phyloP scores from a whole-genome alignment of 176 grass and related monocot species.

The Phoenix dactylifera region DNA sequence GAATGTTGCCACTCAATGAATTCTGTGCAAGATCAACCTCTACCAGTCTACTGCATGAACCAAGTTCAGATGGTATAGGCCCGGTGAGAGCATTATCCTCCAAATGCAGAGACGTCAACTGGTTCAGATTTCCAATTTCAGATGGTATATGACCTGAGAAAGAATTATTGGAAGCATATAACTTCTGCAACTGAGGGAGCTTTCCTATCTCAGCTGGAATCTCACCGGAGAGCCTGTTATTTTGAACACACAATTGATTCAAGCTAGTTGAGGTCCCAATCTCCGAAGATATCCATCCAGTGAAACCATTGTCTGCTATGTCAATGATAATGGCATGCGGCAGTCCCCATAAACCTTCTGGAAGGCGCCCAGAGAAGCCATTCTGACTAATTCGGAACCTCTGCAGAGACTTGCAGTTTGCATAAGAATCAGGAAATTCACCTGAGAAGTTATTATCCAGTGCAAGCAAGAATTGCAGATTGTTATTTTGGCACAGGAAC shows the following conservation, averaged over 20 bases:
- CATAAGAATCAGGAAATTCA: slow-evolving; percentile 47
- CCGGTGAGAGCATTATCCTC: slow-evolving; percentile 45
- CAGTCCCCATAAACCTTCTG: slow-evolving; percentile 48
- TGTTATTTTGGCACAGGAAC: slow-evolving; percentile 42
- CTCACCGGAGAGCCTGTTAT: slow-evolving; percentile 40
- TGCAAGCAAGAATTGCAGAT: slow-evolving; percentile 44
- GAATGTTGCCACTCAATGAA: slow-evolving; percentile 43
- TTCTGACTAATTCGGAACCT: slow-evolving; percentile 82
- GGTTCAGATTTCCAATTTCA: slow-evolving; percentile 43
- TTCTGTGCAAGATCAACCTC: slow-evolving; percentile 67
- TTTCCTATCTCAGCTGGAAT: slow-evolving; percentile 50
- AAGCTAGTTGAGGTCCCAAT: slow-evolving; percentile 38
- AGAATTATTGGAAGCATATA: slow-evolving; percentile 59
- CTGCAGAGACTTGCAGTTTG: slow-evolving; percentile 36
- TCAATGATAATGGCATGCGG: slow-evolving; percentile 59
- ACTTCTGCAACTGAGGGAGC: slow-evolving; percentile 39
- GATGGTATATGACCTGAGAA: slow-evolving; percentile 49
- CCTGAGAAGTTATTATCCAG: slow-evolving; percentile 80
- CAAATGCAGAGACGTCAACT: slow-evolving; percentile 46
- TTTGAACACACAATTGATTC: slow-evolving; percentile 50
- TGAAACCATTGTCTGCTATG: slow-evolving; percentile 59
- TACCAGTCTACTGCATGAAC: slow-evolving; percentile 40
- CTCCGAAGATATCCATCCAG: slow-evolving; percentile 38
- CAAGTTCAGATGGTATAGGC: slow-evolving; percentile 33
- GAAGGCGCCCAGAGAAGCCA: slow-evolving; percentile 34